Evolutionary conservation across 768 basidiomycete species (phyloP).

Genomic region (Suillus brevipes): DNA sequence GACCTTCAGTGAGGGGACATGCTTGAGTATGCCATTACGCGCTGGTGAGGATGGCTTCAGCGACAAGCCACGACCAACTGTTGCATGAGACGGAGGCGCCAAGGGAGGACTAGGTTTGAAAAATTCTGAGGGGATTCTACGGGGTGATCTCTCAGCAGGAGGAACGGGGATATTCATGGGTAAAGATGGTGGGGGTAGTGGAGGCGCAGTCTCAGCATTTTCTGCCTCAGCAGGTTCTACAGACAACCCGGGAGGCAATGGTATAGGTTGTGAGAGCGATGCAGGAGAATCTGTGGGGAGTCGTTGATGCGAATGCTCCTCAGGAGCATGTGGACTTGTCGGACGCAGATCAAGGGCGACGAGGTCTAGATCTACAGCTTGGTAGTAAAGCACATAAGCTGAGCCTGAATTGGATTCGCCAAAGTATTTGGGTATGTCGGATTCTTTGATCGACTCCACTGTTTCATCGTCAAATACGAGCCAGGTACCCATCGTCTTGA

Average conservation of each 20-base stretch:
- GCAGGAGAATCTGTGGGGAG: slow-evolving; percentile 28
- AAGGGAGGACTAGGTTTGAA: slow-evolving; percentile 20
- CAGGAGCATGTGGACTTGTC: slow-evolving; percentile 23
- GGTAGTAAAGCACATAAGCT: slow-evolving; percentile 97
- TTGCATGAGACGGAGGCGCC: slow-evolving; percentile 7
- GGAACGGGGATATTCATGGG: slow-evolving; percentile 18
- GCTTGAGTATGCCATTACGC: slow-evolving; percentile 24
- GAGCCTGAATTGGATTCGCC: slow-evolving; percentile 86
- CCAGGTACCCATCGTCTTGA: slow-evolving; percentile 85
- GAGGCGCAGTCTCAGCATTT: slow-evolving; percentile 17
- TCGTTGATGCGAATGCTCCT: slow-evolving; percentile 14
- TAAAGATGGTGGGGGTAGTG: slow-evolving; percentile 21
- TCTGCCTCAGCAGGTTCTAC: slow-evolving; percentile 23
- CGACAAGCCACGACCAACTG: slow-evolving; percentile 16
- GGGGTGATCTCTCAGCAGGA: slow-evolving; percentile 23
- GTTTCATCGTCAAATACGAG: slow-evolving; percentile 95
- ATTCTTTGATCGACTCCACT: slow-evolving; percentile 84
- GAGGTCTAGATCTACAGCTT: slow-evolving; percentile 84
- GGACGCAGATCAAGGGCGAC: slow-evolving; percentile 64
- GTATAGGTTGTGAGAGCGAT: slow-evolving; percentile 22
- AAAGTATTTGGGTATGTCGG: slow-evolving; percentile 90
- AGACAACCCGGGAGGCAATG: slow-evolving; percentile 40
- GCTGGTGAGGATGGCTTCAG: slow-evolving; percentile 22
- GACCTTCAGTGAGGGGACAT: slow-evolving; percentile 24
- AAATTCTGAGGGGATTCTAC: slow-evolving; percentile 19